Percentiles rank a stretch among this genome's conserved stretches.
Conservation (phyloP, 495 filamentous ascomycete genomes). For the Jackrogersella minutella region DNA sequence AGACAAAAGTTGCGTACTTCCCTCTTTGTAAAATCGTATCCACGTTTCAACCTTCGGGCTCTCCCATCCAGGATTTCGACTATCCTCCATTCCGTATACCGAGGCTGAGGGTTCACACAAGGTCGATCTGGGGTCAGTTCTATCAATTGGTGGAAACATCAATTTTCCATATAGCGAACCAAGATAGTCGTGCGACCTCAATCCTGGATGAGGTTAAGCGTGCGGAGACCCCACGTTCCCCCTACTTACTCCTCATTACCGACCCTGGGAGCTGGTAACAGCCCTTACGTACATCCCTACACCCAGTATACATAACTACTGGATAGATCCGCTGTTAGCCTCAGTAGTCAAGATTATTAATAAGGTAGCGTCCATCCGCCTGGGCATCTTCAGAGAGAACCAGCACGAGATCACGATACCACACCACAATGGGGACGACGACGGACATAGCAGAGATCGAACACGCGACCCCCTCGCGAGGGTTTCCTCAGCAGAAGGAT, state of each 20-base stretch:
- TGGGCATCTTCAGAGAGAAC: neutral
- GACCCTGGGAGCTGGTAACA: constrained; percentile 21
- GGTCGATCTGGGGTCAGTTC: neutral
- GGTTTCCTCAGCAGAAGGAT: neutral
- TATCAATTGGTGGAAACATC: neutral
- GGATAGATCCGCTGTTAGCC: neutral
- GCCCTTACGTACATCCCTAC: constrained; percentile 6
- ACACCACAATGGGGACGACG: constrained; percentile 11
- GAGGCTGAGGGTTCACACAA: neutral
- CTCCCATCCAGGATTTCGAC: neutral
- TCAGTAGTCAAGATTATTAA: neutral
- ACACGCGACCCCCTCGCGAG: neutral
- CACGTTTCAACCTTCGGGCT: neutral
- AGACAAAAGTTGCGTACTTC: neutral
- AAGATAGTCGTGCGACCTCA: neutral
- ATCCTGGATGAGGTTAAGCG: neutral
- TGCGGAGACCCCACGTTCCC: constrained; percentile 6
- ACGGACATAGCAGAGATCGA: neutral
- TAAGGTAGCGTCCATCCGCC: neutral
- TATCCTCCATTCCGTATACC: neutral
- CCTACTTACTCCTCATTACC: constrained; percentile 30
- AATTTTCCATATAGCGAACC: neutral
- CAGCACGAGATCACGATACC: neutral
- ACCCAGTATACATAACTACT: neutral
- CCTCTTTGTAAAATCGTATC: neutral